A percentile compares a stretch with the other conserved stretches of the same genome.
phyloP scores from a whole-genome alignment of 2,329 filamentous ascomycete genomes.

The Aspergillus novofumigatus region DNA sequence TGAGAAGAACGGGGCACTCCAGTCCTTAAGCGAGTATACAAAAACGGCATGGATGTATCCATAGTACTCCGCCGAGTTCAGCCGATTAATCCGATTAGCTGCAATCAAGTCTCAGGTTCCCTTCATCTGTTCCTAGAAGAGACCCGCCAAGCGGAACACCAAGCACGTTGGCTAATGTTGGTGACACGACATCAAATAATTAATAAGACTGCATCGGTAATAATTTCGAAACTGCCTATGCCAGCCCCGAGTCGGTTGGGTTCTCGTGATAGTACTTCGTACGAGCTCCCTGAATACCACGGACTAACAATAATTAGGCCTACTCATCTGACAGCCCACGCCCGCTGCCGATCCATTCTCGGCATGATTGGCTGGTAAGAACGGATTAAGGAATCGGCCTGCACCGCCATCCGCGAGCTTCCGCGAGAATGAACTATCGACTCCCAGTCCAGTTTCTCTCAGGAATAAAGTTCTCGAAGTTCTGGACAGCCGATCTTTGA shows the following conservation, averaged over 20 bases:
- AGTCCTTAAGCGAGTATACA: background rate
- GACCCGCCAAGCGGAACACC: background rate
- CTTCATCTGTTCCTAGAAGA: background rate
- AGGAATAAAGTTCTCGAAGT: background rate
- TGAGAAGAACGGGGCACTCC: background rate
- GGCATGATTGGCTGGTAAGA: background rate
- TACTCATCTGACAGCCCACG: background rate
- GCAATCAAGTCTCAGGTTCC: background rate
- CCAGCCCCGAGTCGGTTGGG: background rate
- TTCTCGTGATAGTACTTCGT: too few species aligned
- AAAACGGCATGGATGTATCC: background rate
- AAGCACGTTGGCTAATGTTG: background rate
- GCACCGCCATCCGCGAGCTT: background rate
- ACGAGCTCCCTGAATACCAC: background rate
- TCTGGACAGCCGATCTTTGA: background rate
- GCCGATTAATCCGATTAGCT: background rate
- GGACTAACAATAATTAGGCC: background rate
- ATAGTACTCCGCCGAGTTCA: background rate
- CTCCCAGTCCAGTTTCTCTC: background rate
- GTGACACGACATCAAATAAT: background rate
- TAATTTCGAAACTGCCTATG: background rate
- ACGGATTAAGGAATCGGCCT: background rate
- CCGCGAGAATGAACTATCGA: background rate
- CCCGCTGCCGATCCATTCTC: background rate
- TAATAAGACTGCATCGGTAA: background rate